phyloP scores from a whole-genome alignment of 208 protist species.

The Balamuthia mandrillaris region DNA sequence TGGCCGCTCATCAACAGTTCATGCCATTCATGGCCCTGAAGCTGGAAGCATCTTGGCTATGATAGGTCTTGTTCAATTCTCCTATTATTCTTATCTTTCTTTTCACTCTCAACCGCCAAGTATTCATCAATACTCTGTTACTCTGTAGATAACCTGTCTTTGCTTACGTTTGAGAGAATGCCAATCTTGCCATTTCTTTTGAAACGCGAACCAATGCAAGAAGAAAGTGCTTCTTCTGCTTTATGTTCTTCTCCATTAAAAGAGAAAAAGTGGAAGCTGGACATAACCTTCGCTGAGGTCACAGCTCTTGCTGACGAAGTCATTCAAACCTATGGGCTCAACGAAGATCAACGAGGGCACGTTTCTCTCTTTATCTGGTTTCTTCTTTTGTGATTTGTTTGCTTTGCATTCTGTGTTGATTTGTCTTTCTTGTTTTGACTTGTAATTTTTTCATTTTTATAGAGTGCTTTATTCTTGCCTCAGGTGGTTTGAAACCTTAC shows the following conservation, averaged over 20 bases:
- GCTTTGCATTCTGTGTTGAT: no score
- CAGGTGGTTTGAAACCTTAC: constrained; percentile 23
- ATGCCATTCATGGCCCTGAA: constrained; percentile 25
- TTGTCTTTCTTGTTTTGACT: no score
- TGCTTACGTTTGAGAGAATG: not conserved
- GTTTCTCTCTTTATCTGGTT: not conserved
- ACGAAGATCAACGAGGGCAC: constrained; percentile 30
- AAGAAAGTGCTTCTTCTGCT: not conserved
- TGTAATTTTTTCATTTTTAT: no score
- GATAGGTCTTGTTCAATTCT: not conserved
- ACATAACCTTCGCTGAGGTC: not conserved
- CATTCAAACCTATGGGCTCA: constrained; percentile 7
- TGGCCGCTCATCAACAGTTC: not conserved
- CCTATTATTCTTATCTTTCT: not conserved
- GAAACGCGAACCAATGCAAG: not conserved
- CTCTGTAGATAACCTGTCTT: not conserved
- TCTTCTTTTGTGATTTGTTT: not conserved
- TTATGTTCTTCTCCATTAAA: not conserved
- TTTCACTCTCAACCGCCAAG: not conserved
- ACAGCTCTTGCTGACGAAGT: constrained; percentile 30
- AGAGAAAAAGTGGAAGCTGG: constrained; percentile 1
- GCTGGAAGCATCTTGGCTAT: not conserved
- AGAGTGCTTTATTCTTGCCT: constrained; percentile 30
- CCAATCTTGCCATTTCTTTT: not conserved
- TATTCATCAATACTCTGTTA: not conserved